Conservation (phyloP, 306 rosid genomes). For the Ziziphus jujuba region DNA sequence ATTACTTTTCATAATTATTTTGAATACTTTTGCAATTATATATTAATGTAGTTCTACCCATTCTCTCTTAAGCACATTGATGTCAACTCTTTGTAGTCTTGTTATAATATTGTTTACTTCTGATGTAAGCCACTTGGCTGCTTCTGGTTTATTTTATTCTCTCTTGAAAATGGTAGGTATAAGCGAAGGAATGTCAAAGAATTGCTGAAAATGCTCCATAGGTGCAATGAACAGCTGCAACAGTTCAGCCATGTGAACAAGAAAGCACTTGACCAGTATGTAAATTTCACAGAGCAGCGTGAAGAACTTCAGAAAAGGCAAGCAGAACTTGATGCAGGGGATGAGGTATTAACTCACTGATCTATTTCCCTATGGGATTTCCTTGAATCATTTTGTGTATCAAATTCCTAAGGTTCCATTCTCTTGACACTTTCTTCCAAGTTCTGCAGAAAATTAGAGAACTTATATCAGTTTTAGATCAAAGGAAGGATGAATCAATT, state of each 20-base stretch:
- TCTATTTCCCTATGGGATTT: constrained; percentile 4
- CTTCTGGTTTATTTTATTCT: constrained; percentile 13
- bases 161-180: constrained; percentile 54
- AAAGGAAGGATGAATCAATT: constrained; percentile 91
- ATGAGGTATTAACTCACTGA: constrained; percentile 55
- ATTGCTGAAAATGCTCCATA: constrained; percentile 79
- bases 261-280: constrained; percentile 95
- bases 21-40: not conserved
- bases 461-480: constrained; percentile 86
- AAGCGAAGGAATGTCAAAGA: constrained; percentile 79
- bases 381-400: not conserved
- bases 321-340: constrained; percentile 95
- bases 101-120: not conserved
- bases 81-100: not conserved
- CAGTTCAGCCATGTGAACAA: constrained; percentile 95
- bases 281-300: constrained; percentile 93
- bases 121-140: not conserved
- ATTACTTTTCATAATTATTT: not conserved
- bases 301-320: constrained; percentile 97
- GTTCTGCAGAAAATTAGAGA: constrained; percentile 85
- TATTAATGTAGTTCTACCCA: not conserved
- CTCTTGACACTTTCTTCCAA: constrained; percentile 20
- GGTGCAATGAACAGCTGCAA: constrained; percentile 88
- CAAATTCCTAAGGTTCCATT: constrained; percentile 1
- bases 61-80: not conserved